These are phyloP conservation scores for Suillus weaverae DNA, from an alignment of 768 basidiomycete genomes.

Conservation along the genomic window DNA sequence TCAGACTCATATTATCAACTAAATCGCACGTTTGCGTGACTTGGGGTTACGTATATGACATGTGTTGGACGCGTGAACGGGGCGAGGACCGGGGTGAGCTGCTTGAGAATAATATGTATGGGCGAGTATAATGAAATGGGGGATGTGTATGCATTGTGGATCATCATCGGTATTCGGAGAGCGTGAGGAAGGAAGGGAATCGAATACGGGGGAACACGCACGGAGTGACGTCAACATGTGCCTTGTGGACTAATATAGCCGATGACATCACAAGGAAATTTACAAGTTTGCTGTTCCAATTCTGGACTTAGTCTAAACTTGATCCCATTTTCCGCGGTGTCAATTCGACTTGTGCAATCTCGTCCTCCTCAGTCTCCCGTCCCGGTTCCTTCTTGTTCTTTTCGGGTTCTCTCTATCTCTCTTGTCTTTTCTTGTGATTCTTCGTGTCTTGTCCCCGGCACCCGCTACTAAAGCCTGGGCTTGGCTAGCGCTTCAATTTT, in stretches of 20 bases:
- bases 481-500: not conserved
- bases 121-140: not conserved
- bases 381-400: not conserved
- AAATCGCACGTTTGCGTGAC: conserved; percentile 96
- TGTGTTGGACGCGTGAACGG: conserved; percentile 5
- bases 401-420: not conserved
- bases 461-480: not conserved
- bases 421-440: conserved; percentile 1
- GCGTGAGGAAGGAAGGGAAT: conserved; percentile 14
- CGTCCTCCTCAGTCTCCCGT: not conserved
- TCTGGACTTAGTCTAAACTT: conserved; percentile 22
- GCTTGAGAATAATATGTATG: not conserved
- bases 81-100: not conserved
- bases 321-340: conserved; percentile 13
- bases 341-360: conserved; percentile 13
- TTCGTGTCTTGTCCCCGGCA: not conserved
- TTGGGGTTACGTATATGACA: not conserved
- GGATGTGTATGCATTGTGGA: not conserved
- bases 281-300: conserved; percentile 3
- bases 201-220: conserved; percentile 10
- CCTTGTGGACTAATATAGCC: conserved; percentile 13
- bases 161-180: conserved; percentile 2
- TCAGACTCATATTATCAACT: conserved; percentile 91
- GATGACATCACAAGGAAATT: conserved; percentile 30
- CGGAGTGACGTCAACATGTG: conserved; percentile 28